These are phyloP conservation scores for Aspergillus cavernicola DNA, from an alignment of 495 filamentous ascomycete species.

Conservation along the genomic window DNA sequence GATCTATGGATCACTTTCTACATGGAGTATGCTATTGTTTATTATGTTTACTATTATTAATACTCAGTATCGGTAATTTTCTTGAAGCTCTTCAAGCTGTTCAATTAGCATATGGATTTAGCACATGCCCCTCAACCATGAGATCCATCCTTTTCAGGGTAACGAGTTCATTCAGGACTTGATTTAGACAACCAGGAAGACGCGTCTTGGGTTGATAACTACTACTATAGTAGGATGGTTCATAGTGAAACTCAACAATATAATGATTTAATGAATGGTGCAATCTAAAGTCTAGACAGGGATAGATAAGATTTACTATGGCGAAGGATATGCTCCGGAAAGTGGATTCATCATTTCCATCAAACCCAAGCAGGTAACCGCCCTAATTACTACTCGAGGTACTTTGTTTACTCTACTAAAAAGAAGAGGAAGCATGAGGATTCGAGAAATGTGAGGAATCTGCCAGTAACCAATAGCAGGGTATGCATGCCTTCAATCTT, in stretches of 20 bases:
- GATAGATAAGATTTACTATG: constrained; percentile 14
- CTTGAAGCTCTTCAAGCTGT: no score
- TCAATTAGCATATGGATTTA: no score
- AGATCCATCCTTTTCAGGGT: background rate
- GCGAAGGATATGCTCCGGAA: background rate
- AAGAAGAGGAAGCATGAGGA: no score
- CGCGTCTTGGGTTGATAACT: background rate
- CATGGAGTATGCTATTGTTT: no score
- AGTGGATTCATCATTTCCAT: constrained; percentile 10
- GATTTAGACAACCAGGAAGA: background rate
- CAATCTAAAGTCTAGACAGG: constrained; percentile 9
- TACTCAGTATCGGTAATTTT: no score
- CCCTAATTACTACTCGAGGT: background rate
- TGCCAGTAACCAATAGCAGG: no score
- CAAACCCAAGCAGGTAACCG: constrained; percentile 12
- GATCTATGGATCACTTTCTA: no score
- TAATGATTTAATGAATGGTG: background rate
- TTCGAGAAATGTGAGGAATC: no score
- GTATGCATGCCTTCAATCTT: no score
- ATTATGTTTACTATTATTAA: no score
- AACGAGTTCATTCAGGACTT: background rate
- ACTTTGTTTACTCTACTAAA: background rate
- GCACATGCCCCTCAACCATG: no score
- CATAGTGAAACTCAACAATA: background rate
- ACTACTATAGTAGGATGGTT: no score